Evolutionary conservation across 495 filamentous ascomycete genomes (phyloP), one percentile per base, ranked within the genome.

Genomic region (Elasticomyces elasticus): DNA sequence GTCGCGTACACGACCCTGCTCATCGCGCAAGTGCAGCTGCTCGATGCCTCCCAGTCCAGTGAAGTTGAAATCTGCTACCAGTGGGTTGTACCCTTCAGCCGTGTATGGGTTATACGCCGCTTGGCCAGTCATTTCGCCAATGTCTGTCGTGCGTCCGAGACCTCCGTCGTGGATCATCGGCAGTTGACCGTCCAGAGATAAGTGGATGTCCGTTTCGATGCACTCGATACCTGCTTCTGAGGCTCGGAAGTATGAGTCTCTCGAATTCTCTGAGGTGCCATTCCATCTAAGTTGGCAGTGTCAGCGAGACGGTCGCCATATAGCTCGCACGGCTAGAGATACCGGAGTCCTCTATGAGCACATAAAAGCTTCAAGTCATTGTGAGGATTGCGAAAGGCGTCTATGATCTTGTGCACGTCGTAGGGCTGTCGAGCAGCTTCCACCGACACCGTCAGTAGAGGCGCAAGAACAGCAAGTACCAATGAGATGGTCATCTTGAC

Each of bases 401-500:
- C 45, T 23, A 49, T 49, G 24, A 49, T 49, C n/a, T 49, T 49
- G n/a, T 31, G 45, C 5, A 49, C 45, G 22, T 49, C 45, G 45
- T 49, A 49, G 2, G 45, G 45, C 33, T 49, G 45, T 19, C 25
- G 45, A 10, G 45, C 45, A 13, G 45, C 45, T 25, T 49, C 11
- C 4, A 49, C 45, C 13, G 28, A 33, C 3, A 49, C 45, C 2
- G 2, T 27, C 5, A n/a, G 35, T 17, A 40, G 5, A 5, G 35
- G 35, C 12, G 13, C 5, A 5, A 40, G 35, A 15, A 40, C 12
- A 15, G 13, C 35, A 13, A 40, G 13, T 15, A 40, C 5, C 13
- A 40, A 12, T 12, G 35, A 40, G 35, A 40, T n/a, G 13, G 12
- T 40, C 5, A 40, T 5, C 35, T 5, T 40, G 35, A 40, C 19